Evolutionary conservation across 129 eudicot genomes (phyloP), one percentile per base, ranked within the genome.

Genomic region (Flaveria sonorensis): DNA sequence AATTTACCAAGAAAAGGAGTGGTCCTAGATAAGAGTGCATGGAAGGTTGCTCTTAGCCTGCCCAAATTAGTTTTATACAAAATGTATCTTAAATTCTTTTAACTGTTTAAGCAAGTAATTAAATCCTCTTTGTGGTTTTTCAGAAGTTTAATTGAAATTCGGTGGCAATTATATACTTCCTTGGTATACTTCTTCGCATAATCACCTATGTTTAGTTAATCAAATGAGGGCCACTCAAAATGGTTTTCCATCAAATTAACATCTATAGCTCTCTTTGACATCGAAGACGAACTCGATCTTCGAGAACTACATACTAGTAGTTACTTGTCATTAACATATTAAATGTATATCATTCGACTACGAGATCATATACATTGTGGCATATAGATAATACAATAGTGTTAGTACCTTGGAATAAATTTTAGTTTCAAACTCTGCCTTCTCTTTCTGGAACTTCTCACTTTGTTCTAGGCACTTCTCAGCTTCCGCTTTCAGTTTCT

Each of bases 391-490:
- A 62, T 62, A 28, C 11, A 0, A 8, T 16, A 28, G 51, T 26
- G 71, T n/a, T 40, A 21, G 76, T 50, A 94, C 98, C 97, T 94
- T 94, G 10, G 88, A 87, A 78, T 91, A 94, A 59, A 89, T 87
- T 79, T 77, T 84, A 43, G 88, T 78, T 82, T 94, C 98, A 76
- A 94, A 94, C 60, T 91, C 97, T 75, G 87, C 77, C 81, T 94
- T 94, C 80, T 91, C 97, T 7, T 40, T 80, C 87, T 85, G 87
- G 61, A 94, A 77, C 76, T 88, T 91, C 84, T 91, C 97, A 53
- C 93, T 91, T 80, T 91, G 98, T 12, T 79, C 89, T 59, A 94
- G 79, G 80, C 96, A 94, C 73, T 87, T 94, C 16, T 89, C 96
- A 74, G 98, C 96, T 79, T 91, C 98, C 30, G 81, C 77, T 82